Evolutionary conservation across 2,329 filamentous ascomycete genomes (phyloP), one percentile per base, ranked within the genome.

Genomic region (Alternaria viburni): DNA sequence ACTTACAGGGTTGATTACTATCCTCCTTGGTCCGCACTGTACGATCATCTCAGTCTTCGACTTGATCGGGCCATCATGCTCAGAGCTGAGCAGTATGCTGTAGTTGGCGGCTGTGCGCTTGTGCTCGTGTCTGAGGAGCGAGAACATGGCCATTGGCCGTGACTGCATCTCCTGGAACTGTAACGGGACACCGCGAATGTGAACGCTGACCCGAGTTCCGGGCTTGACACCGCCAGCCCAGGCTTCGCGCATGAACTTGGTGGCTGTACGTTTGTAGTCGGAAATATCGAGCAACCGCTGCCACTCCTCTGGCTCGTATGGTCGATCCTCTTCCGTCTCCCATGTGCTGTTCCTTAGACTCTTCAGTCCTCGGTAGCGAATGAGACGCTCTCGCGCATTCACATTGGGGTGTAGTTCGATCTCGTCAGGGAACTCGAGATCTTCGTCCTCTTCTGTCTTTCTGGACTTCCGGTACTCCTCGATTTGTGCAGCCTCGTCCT

Each of bases 391-490:
- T 55, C 93, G 85, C 1, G 96, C 96, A 47, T 93, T 85, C 4
- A 96, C 93, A 57, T 95, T 88, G 0, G 96, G 96, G 69, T 92
- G 93, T 57, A 99, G 84, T 80, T 99, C 96, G 61, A 99, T 96
- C 80, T 99, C 96, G 69, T 99, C 96, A 0, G 96, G 96, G 80
- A 98, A 99, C 79, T 98, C 95, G 58, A 92, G 88, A 79, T 99
- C 96, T 13, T 98, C 94, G 54, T 94, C 88, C 5, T 89, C 93
- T 70, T 97, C 95, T 23, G 89, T 89, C 55, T 89, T 89, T 74
- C 93, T 93, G 67, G 89, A 89, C 55, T 88, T 86, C 43, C 96
- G 89, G 81, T 93, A 99, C 47, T 91, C 91, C 59, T 89, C 92
- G 44, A 99, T 86, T 76, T 96, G 90, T 71, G 90, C 86, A 3